Base-by-base conservation (phyloP, 2,329 filamentous ascomycete genomes). In the Lachnellula arida region DNA sequence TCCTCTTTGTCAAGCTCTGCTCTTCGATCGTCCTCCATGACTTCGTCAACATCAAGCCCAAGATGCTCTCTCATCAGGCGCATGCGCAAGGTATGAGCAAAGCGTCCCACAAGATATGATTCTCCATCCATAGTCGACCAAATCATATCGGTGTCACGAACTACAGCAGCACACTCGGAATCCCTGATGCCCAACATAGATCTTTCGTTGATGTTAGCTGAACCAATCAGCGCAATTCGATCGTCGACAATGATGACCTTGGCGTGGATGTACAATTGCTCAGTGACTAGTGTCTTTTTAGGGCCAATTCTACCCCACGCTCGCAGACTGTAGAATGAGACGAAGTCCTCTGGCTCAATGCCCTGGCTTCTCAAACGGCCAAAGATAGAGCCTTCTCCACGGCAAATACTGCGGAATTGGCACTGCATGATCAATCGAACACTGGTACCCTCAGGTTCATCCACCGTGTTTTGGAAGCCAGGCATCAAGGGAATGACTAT, bases 241-340 rank as follows among this genome's bases (percentile, higher is more conserved):
- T 99, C 94, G 71, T 99, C 94, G 4, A 96, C 93, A 54, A 99
- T 82, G 78, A 97, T 97, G 63, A 88, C 88, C 74, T 99, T 99
- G 59, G 94, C 94, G 68, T 99, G 94, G 55, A 99, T 97, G 70
- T 99, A 99, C 11, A 99, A 81, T 73, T 97, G 94, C 71, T 99
- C 94, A 0, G 94, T 97, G 3, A 94, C 91, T 39, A 97, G 76
- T 55, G 85, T 83, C 63, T 94, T 89, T 60, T 87, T 87, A 34
- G 86, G 84, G 15, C 90, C 90, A 69, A 99, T 91, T 71, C 88
- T 87, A 22, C 93, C 94, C 93, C 93, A 97, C 54, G 93, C 85
- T 56, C 94, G 83, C 60, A 99, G 76, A 62, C 91, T 93, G 74
- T 91, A 97, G 76, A 99, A 99, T 63, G 90, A 85, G 55, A 99